phyloP scores from a whole-genome alignment of 345 rosid genomes.

The Gossypium anomalum region DNA sequence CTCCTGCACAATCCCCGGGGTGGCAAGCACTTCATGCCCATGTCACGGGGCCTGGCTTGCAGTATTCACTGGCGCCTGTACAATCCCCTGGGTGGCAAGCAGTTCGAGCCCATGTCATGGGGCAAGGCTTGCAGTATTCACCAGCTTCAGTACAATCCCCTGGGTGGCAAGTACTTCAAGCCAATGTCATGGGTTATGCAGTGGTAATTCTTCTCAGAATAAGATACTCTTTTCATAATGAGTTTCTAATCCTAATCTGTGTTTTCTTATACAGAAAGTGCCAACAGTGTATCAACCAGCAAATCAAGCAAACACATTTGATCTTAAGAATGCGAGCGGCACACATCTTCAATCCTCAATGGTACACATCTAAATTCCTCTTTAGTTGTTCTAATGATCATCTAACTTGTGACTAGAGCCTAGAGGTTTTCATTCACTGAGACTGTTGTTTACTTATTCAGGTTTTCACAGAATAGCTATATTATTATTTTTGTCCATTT shows the following conservation, averaged over 20 bases:
- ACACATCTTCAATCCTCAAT: background rate
- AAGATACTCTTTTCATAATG: background rate
- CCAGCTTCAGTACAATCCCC: background rate
- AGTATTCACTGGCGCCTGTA: background rate
- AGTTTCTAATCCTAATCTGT: background rate
- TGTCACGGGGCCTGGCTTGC: background rate
- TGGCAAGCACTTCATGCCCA: background rate
- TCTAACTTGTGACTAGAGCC: background rate
- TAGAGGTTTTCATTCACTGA: background rate
- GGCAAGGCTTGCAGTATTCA: background rate
- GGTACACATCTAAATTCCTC: background rate
- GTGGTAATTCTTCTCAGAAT: background rate
- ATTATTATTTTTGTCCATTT: background rate
- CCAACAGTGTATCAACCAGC: background rate
- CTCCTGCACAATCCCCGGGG: background rate
- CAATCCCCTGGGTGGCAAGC: background rate
- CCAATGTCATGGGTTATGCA: background rate
- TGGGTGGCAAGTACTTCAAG: background rate
- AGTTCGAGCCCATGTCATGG: background rate
- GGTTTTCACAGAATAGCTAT: background rate
- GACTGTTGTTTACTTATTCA: no score
- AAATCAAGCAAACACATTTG: background rate
- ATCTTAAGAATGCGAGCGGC: background rate
- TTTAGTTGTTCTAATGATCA: background rate
- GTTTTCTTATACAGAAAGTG: background rate